These are phyloP conservation scores for Diaporthe sp. DNA, from an alignment of 2,329 filamentous ascomycete species.

Conservation along the genomic window DNA sequence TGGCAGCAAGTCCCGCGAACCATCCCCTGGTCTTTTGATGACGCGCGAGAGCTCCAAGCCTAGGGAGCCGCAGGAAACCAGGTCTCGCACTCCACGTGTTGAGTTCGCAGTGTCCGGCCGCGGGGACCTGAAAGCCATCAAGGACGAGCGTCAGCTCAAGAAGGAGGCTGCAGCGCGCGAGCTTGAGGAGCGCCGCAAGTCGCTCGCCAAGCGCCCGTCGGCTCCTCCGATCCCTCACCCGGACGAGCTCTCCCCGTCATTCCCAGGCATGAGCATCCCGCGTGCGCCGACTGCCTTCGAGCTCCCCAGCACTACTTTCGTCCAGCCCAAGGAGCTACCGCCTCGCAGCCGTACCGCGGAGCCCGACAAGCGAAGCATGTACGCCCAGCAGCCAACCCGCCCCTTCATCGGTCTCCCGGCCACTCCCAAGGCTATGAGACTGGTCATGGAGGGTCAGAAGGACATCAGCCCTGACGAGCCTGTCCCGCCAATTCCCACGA, in stretches of 20 bases:
- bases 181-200: slow-evolving; percentile 88
- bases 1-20: slow-evolving; percentile 40
- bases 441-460: slow-evolving; percentile 71
- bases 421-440: slow-evolving; percentile 90
- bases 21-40: slow-evolving; percentile 44
- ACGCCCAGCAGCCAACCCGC: slow-evolving; percentile 53
- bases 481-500: slow-evolving; percentile 65
- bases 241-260: slow-evolving; percentile 61
- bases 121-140: slow-evolving; percentile 68
- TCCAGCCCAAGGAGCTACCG: slow-evolving; percentile 58
- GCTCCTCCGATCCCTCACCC: slow-evolving; percentile 86
- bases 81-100: slow-evolving; percentile 50
- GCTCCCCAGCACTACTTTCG: slow-evolving; percentile 56
- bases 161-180: slow-evolving; percentile 85
- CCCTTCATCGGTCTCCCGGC: slow-evolving; percentile 84
- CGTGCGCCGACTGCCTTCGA: slow-evolving; percentile 53
- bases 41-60: slow-evolving; percentile 45
- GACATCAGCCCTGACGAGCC: slow-evolving; percentile 57
- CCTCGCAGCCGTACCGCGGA: slow-evolving; percentile 76
- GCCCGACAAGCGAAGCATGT: slow-evolving; percentile 67
- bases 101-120: slow-evolving; percentile 58
- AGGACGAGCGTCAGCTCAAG: slow-evolving; percentile 73
- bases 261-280: slow-evolving; percentile 40
- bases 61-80: slow-evolving; percentile 46
- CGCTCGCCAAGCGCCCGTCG: slow-evolving; percentile 82